Percentiles rank a stretch among this genome's conserved stretches.
Conservation (phyloP, 2,329 filamentous ascomycete genomes). For the Ophiostoma populinum region DNA sequence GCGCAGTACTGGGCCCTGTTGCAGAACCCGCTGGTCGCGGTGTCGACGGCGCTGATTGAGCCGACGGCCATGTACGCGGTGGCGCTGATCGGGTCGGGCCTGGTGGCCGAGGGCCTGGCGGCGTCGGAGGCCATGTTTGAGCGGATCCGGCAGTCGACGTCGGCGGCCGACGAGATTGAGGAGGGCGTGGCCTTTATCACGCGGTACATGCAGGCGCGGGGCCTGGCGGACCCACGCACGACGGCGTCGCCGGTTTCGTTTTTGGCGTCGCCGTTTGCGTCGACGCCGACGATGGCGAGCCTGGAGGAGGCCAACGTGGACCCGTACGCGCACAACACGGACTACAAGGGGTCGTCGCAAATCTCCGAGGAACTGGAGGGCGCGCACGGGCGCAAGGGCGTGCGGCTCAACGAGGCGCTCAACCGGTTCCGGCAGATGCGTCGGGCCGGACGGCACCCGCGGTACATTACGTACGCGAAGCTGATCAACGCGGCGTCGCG, state of each 20-base stretch:
- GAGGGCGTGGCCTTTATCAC: slow-evolving; percentile 60
- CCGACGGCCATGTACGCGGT: slow-evolving; percentile 82
- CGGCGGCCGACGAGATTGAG: slow-evolving; percentile 61
- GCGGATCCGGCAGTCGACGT: slow-evolving; percentile 50
- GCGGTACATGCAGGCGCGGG: slow-evolving; percentile 39
- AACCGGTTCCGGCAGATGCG: slow-evolving; percentile 83
- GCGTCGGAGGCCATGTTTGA: slow-evolving; percentile 77
- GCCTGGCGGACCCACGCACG: slow-evolving; percentile 37
- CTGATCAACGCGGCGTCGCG: slow-evolving; percentile 81
- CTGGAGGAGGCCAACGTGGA: slow-evolving; percentile 67
- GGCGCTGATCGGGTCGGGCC: slow-evolving; percentile 70
- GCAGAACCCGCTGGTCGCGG: slow-evolving; percentile 40
- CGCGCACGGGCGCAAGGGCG: slow-evolving; percentile 51
- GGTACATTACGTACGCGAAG: slow-evolving; percentile 95
- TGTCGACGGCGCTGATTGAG: slow-evolving; percentile 56
- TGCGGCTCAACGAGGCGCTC: slow-evolving; percentile 64
- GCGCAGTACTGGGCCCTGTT: slow-evolving; percentile 68
- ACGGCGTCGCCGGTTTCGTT: slow-evolving; percentile 31
- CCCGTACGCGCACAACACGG: slow-evolving; percentile 76
- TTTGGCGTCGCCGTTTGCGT: slow-evolving; percentile 32
- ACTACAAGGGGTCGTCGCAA: slow-evolving; percentile 81
- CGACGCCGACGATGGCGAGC: slow-evolving; percentile 38
- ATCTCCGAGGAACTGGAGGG: slow-evolving; percentile 85
- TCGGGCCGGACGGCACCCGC: slow-evolving; percentile 73
- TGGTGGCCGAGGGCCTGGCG: slow-evolving; percentile 62